Conservation (phyloP, 495 filamentous ascomycete genomes). For the Daldinia loculata region DNA sequence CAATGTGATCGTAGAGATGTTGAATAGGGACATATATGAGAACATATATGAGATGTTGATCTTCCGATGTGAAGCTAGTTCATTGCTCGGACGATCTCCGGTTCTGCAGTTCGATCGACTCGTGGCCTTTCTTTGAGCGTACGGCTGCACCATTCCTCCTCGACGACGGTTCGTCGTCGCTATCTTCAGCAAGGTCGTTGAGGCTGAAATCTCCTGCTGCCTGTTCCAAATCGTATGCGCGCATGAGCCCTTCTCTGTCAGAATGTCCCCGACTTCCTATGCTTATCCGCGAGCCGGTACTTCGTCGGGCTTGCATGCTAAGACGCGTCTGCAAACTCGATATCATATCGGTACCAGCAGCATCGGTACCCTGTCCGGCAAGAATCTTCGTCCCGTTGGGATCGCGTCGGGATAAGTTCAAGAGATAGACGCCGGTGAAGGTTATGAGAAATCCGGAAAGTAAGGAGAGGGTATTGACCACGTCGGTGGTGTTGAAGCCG, state of each 20-base stretch:
- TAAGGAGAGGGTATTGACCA: constrained; percentile 91
- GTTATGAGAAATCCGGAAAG: constrained; percentile 95
- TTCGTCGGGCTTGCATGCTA: constrained; percentile 87
- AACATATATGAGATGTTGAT: constrained; percentile 4
- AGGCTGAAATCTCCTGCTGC: constrained; percentile 65
- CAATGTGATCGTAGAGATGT: constrained; percentile 41
- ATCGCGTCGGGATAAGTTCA: constrained; percentile 92
- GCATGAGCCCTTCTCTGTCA: constrained; percentile 83
- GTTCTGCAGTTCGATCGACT: constrained; percentile 55
- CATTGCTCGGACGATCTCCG: constrained; percentile 47
- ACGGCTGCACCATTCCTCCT: constrained; percentile 44
- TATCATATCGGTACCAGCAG: constrained; percentile 88
- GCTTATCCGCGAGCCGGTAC: constrained; percentile 60
- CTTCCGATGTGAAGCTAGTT: constrained; percentile 1
- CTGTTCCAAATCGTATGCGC: constrained; percentile 80
- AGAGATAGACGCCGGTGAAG: constrained; percentile 95
- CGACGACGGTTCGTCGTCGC: constrained; percentile 62
- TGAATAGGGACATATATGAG: constrained; percentile 7
- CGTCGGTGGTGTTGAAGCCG: constrained; percentile 95
- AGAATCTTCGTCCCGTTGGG: constrained; percentile 78
- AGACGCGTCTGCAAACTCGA: constrained; percentile 86
- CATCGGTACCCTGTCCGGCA: constrained; percentile 73
- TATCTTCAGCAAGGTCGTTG: constrained; percentile 73
- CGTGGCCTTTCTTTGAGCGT: constrained; percentile 40
- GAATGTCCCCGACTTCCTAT: constrained; percentile 66